These are phyloP conservation scores for Eucalyptus viminalis DNA, from an alignment of 345 rosid species.

Conservation along the genomic window DNA sequence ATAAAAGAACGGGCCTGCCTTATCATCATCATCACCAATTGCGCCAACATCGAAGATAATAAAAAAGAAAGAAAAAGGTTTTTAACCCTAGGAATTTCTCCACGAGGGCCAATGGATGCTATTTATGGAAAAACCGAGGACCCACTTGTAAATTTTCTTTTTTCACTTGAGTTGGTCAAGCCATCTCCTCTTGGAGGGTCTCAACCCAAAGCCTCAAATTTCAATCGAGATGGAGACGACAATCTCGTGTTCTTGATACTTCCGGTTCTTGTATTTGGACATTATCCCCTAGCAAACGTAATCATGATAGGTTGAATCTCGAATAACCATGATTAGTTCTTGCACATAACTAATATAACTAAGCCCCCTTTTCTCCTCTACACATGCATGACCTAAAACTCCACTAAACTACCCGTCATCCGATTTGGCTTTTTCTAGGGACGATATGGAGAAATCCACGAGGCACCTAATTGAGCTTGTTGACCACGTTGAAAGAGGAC, in stretches of 20 bases:
- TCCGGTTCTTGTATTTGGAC: neutral
- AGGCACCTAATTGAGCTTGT: neutral
- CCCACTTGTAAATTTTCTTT: neutral
- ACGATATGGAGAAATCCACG: neutral
- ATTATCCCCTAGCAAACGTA: neutral
- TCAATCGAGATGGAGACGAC: neutral
- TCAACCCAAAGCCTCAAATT: neutral
- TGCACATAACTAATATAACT: neutral
- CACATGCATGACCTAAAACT: neutral
- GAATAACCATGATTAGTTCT: neutral
- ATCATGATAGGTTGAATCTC: neutral
- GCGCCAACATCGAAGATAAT: neutral
- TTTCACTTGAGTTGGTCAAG: neutral
- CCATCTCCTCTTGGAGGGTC: neutral
- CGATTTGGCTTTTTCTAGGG: neutral
- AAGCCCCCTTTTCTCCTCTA: neutral
- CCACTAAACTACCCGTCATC: neutral
- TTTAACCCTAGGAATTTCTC: neutral
- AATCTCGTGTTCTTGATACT: neutral
- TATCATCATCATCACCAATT: neutral
- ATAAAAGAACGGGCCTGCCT: neutral
- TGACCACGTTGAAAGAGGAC: neutral
- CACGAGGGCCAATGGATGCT: neutral
- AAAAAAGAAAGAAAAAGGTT: neutral
- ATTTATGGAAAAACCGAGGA: neutral